phyloP scores from a whole-genome alignment of 805 yeast genomes.

The Barnettozyma sucrosica region DNA sequence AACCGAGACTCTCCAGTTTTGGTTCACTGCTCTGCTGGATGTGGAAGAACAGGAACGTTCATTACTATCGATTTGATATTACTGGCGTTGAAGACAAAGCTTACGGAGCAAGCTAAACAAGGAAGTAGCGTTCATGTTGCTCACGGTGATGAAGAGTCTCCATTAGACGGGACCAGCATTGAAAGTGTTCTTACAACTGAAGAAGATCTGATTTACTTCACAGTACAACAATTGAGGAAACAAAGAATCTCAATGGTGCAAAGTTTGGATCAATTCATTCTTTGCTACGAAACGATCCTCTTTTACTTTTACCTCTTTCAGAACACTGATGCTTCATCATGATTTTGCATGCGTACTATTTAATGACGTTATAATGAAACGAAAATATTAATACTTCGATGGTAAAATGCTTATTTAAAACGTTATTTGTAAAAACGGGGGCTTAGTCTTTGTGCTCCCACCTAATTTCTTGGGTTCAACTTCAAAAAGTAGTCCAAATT shows the following conservation, averaged over 20 bases:
- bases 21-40: constrained; percentile 96
- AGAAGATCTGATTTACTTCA: constrained; percentile 45
- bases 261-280: constrained; percentile 64
- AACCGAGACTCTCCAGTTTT: constrained; percentile 44
- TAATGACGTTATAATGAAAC: neutral
- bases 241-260: constrained; percentile 81
- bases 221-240: constrained; percentile 60
- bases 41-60: constrained; percentile 93
- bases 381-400: neutral
- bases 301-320: constrained; percentile 17
- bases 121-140: constrained; percentile 2
- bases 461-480: neutral
- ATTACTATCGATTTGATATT: constrained; percentile 50
- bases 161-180: neutral
- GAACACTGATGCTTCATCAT: neutral
- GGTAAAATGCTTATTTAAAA: too few species aligned
- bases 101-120: neutral
- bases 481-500: constrained; percentile 23
- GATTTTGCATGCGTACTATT: neutral
- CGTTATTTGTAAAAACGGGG: neutral
- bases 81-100: constrained; percentile 13
- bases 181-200: constrained; percentile 31
- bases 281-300: constrained; percentile 59
- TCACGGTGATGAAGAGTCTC: neutral
- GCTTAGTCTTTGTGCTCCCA: neutral